Conservation (phyloP, 1,139 yeast genomes). For the Suhomyces anneliseae region DNA sequence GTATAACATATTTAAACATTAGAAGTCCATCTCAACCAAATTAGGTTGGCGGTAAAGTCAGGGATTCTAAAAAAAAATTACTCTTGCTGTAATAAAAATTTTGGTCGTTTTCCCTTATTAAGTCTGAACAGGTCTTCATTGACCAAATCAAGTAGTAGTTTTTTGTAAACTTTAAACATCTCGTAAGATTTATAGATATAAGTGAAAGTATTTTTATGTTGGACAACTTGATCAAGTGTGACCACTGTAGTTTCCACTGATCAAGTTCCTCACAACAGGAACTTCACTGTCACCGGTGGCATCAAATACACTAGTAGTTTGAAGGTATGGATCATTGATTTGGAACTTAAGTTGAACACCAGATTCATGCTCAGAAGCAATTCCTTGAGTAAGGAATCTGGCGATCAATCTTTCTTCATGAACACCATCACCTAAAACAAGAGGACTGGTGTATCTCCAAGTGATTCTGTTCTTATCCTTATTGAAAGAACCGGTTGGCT, state of each 20-base stretch:
- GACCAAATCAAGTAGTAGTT: too few relatives aligned
- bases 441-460: slow-evolving; percentile 66
- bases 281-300: slow-evolving; percentile 22
- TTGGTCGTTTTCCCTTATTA: too few relatives aligned
- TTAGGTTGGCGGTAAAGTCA: too few relatives aligned
- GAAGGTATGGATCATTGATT: slow-evolving; percentile 29
- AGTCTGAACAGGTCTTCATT: too few relatives aligned
- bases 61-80: background rate
- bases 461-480: slow-evolving; percentile 81
- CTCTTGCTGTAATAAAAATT: too few relatives aligned
- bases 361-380: slow-evolving; percentile 62
- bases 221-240: slow-evolving; percentile 15
- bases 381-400: slow-evolving; percentile 63
- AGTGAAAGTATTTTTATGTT: too few relatives aligned
- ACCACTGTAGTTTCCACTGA: slow-evolving; percentile 40
- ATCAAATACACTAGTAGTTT: slow-evolving; percentile 24
- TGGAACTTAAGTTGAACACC: slow-evolving; percentile 71
- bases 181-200: too few relatives aligned
- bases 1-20: background rate
- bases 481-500: slow-evolving; percentile 88
- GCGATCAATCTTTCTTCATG: slow-evolving; percentile 66
- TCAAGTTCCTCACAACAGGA: slow-evolving; percentile 34
- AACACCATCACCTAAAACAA: slow-evolving; percentile 34
- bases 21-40: background rate
- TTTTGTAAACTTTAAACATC: too few relatives aligned